Percentiles rank a stretch among this genome's conserved stretches.
These are phyloP conservation scores for Nissolia schottii DNA, from an alignment of 306 rosid genomes.

Conservation along the genomic window DNA sequence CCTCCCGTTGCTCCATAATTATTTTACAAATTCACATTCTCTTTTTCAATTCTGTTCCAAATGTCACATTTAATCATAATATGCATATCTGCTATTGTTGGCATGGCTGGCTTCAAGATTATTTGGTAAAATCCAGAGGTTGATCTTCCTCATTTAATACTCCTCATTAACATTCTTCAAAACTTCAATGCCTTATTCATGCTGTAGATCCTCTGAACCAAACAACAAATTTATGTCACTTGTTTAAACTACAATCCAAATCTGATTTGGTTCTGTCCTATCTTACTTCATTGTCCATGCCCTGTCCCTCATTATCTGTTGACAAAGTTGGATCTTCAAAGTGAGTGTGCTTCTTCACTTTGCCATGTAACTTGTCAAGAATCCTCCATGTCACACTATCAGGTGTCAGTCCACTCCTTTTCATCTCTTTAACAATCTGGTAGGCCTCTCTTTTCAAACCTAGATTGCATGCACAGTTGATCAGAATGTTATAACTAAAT, in stretches of 20 bases:
- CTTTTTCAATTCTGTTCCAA: not conserved
- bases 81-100: not conserved
- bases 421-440: constrained; percentile 75
- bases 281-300: constrained; percentile 2
- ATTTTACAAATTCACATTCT: not conserved
- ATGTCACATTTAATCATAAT: not conserved
- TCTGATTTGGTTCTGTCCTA: not conserved
- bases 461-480: constrained; percentile 58
- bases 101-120: not conserved
- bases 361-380: constrained; percentile 59
- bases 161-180: not conserved
- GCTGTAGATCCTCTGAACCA: not conserved
- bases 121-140: not conserved
- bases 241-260: not conserved
- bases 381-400: constrained; percentile 91
- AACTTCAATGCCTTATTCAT: not conserved
- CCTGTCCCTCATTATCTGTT: constrained; percentile 7
- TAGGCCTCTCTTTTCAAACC: constrained; percentile 66
- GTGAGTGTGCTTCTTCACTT: constrained; percentile 2
- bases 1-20: not conserved
- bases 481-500: constrained; percentile 68
- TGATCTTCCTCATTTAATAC: not conserved
- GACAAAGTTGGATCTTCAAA: constrained; percentile 33
- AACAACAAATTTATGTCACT: not conserved
- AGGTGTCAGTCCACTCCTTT: constrained; percentile 64